Evolutionary conservation across 805 yeast genomes (phyloP).

Genomic region (Blastobotrys americana): DNA sequence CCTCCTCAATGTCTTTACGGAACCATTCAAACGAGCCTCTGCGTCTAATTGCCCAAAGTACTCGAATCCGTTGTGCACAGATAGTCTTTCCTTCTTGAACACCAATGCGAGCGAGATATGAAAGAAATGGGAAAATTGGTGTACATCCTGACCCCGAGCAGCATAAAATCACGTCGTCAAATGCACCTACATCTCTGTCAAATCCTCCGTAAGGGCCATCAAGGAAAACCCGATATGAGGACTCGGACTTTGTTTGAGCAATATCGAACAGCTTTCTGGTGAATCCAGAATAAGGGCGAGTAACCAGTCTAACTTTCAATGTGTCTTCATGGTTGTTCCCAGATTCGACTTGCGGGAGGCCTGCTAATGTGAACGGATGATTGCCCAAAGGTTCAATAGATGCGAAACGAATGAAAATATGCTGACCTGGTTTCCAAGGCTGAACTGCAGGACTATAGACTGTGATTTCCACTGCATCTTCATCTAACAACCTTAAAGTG

Average conservation of each 20-base stretch:
- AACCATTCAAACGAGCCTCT: constrained; percentile 9
- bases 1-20: constrained; percentile 7
- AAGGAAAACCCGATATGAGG: constrained; percentile 30
- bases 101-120: neutral
- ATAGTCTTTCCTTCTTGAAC: neutral
- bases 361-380: constrained; percentile 16
- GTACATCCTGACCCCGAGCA: constrained; percentile 44
- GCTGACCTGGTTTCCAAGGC: constrained; percentile 18
- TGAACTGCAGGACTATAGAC: constrained; percentile 7
- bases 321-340: neutral
- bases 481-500: constrained; percentile 1
- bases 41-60: constrained; percentile 15
- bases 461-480: constrained; percentile 10
- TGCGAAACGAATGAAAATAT: constrained; percentile 15
- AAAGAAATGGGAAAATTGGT: constrained; percentile 13
- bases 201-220: constrained; percentile 44
- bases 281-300: constrained; percentile 23
- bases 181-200: constrained; percentile 36
- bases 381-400: constrained; percentile 12
- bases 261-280: constrained; percentile 11
- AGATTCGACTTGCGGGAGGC: constrained; percentile 6
- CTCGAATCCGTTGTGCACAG: constrained; percentile 2
- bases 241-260: constrained; percentile 9
- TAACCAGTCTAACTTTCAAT: constrained; percentile 33
- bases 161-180: constrained; percentile 36